Percentiles rank a stretch among this genome's conserved stretches.
Evolutionary conservation across 768 basidiomycete genomes (phyloP).

Genomic region (Nevesoporus exiguus): DNA sequence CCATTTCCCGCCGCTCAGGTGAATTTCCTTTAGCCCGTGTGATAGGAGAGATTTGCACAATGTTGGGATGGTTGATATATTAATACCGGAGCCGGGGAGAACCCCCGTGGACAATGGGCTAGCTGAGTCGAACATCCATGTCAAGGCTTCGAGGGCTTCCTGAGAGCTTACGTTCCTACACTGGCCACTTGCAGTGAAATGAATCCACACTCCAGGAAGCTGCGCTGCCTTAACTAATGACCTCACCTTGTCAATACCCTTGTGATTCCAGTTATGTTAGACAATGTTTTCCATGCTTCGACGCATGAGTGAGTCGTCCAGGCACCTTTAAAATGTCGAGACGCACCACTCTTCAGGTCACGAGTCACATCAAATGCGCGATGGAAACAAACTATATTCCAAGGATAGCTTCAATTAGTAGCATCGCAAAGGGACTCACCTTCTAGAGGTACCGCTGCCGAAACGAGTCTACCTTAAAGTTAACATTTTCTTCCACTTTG

Average conservation of each 20-base stretch:
- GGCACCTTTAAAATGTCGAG: not conserved
- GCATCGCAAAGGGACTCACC: slow-evolving; percentile 35
- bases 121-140: slow-evolving; percentile 36
- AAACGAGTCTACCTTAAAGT: slow-evolving; percentile 43
- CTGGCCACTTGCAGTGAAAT: slow-evolving; percentile 46
- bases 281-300: slow-evolving; percentile 41
- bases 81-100: slow-evolving; percentile 77
- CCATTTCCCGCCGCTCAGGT: slow-evolving; percentile 74
- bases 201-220: not conserved
- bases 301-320: not conserved
- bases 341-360: slow-evolving; percentile 50
- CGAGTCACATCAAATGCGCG: slow-evolving; percentile 74
- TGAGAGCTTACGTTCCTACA: slow-evolving; percentile 36
- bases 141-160: slow-evolving; percentile 40
- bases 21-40: slow-evolving; percentile 62
- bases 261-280: slow-evolving; percentile 59
- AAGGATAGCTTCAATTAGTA: not conserved
- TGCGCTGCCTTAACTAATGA: not conserved
- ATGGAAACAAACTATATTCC: slow-evolving; percentile 67
- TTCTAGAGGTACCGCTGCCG: slow-evolving; percentile 58
- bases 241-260: slow-evolving; percentile 74
- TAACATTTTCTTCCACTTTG: not conserved
- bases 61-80: slow-evolving; percentile 45
- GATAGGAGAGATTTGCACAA: slow-evolving; percentile 52
- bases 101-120: slow-evolving; percentile 32